Base-by-base conservation (phyloP, 257 asterid species). In the Scutellaria baicalensis region DNA sequence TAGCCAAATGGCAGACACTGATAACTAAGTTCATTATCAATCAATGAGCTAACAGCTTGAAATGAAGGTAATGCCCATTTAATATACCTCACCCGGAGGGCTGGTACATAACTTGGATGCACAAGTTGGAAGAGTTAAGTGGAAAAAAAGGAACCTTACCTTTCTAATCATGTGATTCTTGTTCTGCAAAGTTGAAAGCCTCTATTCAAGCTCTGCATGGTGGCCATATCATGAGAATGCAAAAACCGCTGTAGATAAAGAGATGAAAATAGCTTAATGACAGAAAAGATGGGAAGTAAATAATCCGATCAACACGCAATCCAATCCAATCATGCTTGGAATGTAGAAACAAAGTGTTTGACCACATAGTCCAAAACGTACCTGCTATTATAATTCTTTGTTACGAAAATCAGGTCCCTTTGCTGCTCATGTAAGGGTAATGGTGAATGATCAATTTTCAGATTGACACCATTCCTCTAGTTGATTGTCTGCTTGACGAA, bases 311-410 rank as follows among this genome's bases (percentile, higher is more conserved):
- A 45, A 52, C 33, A 63, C 14, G 70, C 10, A 21, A 33, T 71
- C 10, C 9, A 57, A 55, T 39, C 66, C 39, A 57, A 48, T 68
- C 72, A 63, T 20, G 36, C 44, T 68, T 55, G 66, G 43, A 63
- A 56, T 54, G 31, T 49, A 45, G 33, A 27, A 27, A 27, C 33
- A 54, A 56, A 44, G 43, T 57, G 69, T 38, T 47, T 14, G 13
- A 56, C 51, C 39, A 62, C 35, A 39, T 20, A 59, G 33, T 59
- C 21, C 3, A 59, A 64, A 40, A 58, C 39, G 59, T 82, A 93
- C 96, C 97, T 82, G 82, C 33, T 27, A 27, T 27, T 27, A 27
- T n/a, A 27, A 27, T 27, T 27, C 3, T 27, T 27, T 27, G 33
- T 54, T 48, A 42, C 50, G 71, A 62, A 55, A 64, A 58, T 78